Evolutionary conservation across 106 monocot species (phyloP).

Genomic region (Posidonia australis): DNA sequence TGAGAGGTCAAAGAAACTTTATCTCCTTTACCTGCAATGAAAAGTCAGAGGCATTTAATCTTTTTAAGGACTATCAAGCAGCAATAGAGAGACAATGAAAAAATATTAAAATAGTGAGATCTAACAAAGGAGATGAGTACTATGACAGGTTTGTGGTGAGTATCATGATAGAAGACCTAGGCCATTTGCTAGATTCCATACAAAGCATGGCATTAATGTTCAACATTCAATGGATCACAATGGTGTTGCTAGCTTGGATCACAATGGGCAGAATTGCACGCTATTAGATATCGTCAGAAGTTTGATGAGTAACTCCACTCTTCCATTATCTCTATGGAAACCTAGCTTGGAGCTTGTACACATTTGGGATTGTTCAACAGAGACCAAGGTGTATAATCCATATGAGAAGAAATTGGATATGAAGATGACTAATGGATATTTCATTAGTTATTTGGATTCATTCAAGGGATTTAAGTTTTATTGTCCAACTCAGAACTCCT

Average conservation of each 20-base stretch:
- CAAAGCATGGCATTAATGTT: background rate
- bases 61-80: background rate
- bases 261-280: background rate
- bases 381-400: slow-evolving; percentile 1
- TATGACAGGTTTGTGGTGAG: background rate
- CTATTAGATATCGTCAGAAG: slow-evolving; percentile 2
- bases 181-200: slow-evolving; percentile 5
- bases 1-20: background rate
- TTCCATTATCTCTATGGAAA: background rate
- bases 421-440: background rate
- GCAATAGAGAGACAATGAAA: slow-evolving; percentile 6
- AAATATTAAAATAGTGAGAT: slow-evolving; percentile 5
- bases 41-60: background rate
- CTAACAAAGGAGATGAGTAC: slow-evolving; percentile 1
- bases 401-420: slow-evolving; percentile 1
- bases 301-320: slow-evolving; percentile 6
- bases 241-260: slow-evolving; percentile 7
- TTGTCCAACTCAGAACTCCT: background rate
- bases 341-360: background rate
- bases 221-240: slow-evolving; percentile 1
- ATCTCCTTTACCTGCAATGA: background rate
- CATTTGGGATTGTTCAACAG: background rate
- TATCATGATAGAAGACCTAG: background rate
- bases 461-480: slow-evolving; percentile 1
- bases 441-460: background rate